A percentile compares a stretch with the other conserved stretches of the same genome.
Evolutionary conservation across 2,329 filamentous ascomycete species (phyloP).

Genomic region (Hypoxylon sp.): DNA sequence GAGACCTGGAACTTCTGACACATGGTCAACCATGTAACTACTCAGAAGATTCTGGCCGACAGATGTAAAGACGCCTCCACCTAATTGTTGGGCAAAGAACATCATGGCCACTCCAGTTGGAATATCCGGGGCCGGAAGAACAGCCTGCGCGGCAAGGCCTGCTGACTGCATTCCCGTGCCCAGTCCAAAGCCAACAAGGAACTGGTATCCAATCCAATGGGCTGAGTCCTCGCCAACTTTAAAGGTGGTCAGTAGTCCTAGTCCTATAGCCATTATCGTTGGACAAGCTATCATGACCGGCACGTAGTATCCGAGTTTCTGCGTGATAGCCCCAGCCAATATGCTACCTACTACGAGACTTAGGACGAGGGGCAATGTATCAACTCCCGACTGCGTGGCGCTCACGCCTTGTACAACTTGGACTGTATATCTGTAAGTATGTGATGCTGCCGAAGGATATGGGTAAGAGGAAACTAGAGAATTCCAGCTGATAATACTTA

Average conservation of each 20-base stretch:
- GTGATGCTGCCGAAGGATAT: background rate
- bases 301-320: constrained; percentile 72
- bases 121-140: constrained; percentile 60
- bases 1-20: constrained; percentile 54
- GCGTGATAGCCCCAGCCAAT: constrained; percentile 63
- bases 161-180: constrained; percentile 72
- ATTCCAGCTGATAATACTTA: constrained; percentile 42
- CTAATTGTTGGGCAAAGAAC: constrained; percentile 64
- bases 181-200: constrained; percentile 70
- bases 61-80: constrained; percentile 63
- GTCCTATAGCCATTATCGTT: constrained; percentile 65
- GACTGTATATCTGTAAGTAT: constrained; percentile 55
- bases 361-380: constrained; percentile 70
- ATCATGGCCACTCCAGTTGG: constrained; percentile 62
- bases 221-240: constrained; percentile 61
- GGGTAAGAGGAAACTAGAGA: background rate
- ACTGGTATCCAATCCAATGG: constrained; percentile 73
- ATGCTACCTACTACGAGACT: constrained; percentile 68
- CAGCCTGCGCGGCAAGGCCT: constrained; percentile 66
- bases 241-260: constrained; percentile 72
- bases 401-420: constrained; percentile 68
- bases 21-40: constrained; percentile 54
- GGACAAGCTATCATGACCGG: constrained; percentile 69
- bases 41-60: constrained; percentile 61
- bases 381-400: constrained; percentile 69